Base-by-base conservation (phyloP, 139 green algal species). In the Axilococcus clingmanii region DNA sequence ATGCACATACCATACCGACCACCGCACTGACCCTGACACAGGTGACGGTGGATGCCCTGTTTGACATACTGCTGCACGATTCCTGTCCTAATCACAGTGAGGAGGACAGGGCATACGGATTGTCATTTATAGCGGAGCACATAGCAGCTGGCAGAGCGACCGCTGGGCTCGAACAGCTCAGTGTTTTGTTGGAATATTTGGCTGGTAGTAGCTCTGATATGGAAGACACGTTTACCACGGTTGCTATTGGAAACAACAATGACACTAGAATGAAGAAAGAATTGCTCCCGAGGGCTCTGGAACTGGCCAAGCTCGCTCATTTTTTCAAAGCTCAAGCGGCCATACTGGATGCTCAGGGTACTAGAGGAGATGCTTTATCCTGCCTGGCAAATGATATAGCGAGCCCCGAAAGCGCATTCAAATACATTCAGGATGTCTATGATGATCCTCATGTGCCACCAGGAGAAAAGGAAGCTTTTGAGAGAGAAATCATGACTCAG, bases 121-220 rank as follows among this genome's bases (percentile, higher is more conserved):
- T 79, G n/a, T 25, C 54, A 25, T 78, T 78, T 23, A 28, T 78
- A 22, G 51, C 57, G 1, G 52, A 52, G 6, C 48, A 68, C 28
- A 30, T 79, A 20, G 63, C 55, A 1, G 56, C 62, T 12, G 65
- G 66, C 11, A 52, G 71, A 1, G 71, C 63, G 2, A 45, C 40
- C 1, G 62, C 55, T 34, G 19, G 28, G 2, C 14, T 43, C 0
- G 19, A 4, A 8, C 28, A 60, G 4, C 34, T 68, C 23, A 25
- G 75, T 40, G 51, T 46, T 3, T n/a, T n/a, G n/a, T n/a, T n/a
- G n/a, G n/a, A n/a, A n/a, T n/a, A n/a, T n/a, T n/a, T n/a, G n/a
- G n/a, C n/a, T n/a, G n/a, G n/a, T n/a, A n/a, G n/a, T n/a, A n/a
- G n/a, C n/a, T n/a, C n/a, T n/a, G n/a, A n/a, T n/a, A n/a, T n/a